Percentiles rank a stretch among this genome's conserved stretches.
Evolutionary conservation across 2,329 filamentous ascomycete genomes (phyloP).

Genomic region (Leptographium flavum): DNA sequence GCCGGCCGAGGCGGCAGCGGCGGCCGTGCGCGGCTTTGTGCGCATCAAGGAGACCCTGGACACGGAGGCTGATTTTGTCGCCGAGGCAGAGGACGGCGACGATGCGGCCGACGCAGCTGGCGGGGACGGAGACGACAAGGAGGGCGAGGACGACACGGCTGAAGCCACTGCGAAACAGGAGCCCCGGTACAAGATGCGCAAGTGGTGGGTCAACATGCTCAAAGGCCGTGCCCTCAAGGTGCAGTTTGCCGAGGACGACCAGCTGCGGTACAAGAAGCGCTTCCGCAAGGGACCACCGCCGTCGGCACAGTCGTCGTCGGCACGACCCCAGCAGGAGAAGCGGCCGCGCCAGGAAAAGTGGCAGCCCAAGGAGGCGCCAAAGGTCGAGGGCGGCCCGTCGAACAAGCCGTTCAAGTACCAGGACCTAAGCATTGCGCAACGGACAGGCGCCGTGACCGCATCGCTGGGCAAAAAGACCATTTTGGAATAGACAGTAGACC

Average conservation of each 20-base stretch:
- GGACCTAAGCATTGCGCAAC: slow-evolving; percentile 41
- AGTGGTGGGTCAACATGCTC: slow-evolving; percentile 78
- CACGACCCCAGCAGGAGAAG: slow-evolving; percentile 4
- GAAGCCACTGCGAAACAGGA: slow-evolving; percentile 22
- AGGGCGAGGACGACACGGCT: slow-evolving; percentile 20
- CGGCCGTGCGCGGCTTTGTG: slow-evolving; percentile 69
- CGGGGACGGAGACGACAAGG: too few species aligned
- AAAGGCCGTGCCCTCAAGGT: slow-evolving; percentile 69
- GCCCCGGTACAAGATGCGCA: slow-evolving; percentile 44
- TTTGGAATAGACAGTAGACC: slow-evolving; percentile 44
- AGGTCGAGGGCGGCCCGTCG: slow-evolving; percentile 1
- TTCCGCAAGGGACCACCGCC: slow-evolving; percentile 59
- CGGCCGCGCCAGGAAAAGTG: slow-evolving; percentile 17
- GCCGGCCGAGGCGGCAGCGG: slow-evolving; percentile 37
- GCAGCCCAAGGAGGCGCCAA: slow-evolving; percentile 10
- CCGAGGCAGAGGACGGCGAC: slow-evolving; percentile 27
- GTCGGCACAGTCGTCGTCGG: slow-evolving; percentile 12
- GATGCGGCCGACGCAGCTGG: slow-evolving; percentile 18
- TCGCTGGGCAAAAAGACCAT: slow-evolving; percentile 67
- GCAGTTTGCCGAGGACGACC: slow-evolving; percentile 87
- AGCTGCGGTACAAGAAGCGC: slow-evolving; percentile 82
- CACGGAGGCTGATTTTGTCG: slow-evolving; percentile 46
- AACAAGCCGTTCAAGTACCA: slow-evolving; percentile 22
- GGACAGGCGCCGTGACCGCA: slow-evolving; percentile 69
- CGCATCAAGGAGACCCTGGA: slow-evolving; percentile 52